Percentiles rank a stretch among this genome's conserved stretches.
Conservation (phyloP, 768 basidiomycete genomes). For the Boletus tomentosulus region DNA sequence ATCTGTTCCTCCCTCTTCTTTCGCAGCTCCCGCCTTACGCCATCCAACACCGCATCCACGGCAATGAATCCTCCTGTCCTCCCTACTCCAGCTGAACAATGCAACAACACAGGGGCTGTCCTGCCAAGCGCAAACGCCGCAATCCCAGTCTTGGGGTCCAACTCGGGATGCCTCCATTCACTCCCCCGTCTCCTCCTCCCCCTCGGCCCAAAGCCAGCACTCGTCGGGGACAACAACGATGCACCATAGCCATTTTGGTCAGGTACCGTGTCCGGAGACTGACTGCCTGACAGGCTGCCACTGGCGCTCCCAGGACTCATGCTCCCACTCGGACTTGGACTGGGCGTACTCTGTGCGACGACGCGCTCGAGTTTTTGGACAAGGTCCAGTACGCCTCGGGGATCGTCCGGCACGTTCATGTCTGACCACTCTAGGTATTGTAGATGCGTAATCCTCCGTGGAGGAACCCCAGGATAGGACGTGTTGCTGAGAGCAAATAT, state of each 20-base stretch:
- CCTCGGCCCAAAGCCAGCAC: constrained; percentile 1
- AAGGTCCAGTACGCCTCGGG: constrained; percentile 68
- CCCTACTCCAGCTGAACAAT: constrained; percentile 94
- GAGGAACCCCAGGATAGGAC: constrained; percentile 52
- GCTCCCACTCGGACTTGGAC: constrained; percentile 27
- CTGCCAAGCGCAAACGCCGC: constrained; percentile 46
- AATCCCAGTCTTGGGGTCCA: constrained; percentile 56
- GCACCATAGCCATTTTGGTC: constrained; percentile 3
- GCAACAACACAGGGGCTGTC: constrained; percentile 63
- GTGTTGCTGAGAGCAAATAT: constrained; percentile 66
- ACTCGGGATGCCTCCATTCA: constrained; percentile 33
- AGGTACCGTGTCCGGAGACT: constrained; percentile 13
- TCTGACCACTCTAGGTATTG: constrained; percentile 97
- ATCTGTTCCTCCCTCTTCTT: constrained; percentile 27
- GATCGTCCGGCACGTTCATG: constrained; percentile 88
- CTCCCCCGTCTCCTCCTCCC: constrained; percentile 11
- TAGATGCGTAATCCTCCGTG: constrained; percentile 75
- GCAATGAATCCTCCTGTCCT: constrained; percentile 93
- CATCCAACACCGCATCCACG: constrained; percentile 81
- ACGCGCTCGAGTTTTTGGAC: constrained; percentile 60
- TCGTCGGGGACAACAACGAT: constrained; percentile 17
- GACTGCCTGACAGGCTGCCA: constrained; percentile 14
- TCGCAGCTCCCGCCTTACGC: constrained; percentile 55
- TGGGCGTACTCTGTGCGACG: constrained; percentile 26
- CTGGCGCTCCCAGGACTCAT: constrained; percentile 18